phyloP scores from a whole-genome alignment of 495 filamentous ascomycete species.

The Aspergillus avenaceus region DNA sequence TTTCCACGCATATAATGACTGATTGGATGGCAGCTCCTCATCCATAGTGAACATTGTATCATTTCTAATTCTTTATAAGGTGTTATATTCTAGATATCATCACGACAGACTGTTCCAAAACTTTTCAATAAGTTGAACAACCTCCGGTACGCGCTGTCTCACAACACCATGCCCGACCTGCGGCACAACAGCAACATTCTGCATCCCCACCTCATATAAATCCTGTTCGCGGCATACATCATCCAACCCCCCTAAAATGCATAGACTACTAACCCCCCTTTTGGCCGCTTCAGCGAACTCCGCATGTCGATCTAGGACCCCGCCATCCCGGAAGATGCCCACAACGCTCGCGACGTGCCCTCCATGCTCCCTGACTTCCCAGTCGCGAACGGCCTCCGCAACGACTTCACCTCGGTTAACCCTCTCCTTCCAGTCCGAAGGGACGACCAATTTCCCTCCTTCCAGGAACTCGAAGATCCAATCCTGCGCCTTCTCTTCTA shows the following conservation, averaged over 20 bases:
- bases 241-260: slow-evolving; percentile 41
- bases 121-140: neutral
- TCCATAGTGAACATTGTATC: too few species aligned
- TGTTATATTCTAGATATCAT: too few species aligned
- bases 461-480: slow-evolving; percentile 34
- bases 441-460: slow-evolving; percentile 32
- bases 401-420: slow-evolving; percentile 38
- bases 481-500: slow-evolving; percentile 24
- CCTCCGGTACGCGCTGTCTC: slow-evolving; percentile 10
- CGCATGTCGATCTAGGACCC: slow-evolving; percentile 33
- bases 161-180: slow-evolving; percentile 37
- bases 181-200: slow-evolving; percentile 30
- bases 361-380: slow-evolving; percentile 38
- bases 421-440: slow-evolving; percentile 39
- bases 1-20: too few species aligned
- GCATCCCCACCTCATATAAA: slow-evolving; percentile 29
- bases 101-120: slow-evolving; percentile 39
- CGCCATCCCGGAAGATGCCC: slow-evolving; percentile 38
- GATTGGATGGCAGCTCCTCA: too few species aligned
- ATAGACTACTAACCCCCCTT: slow-evolving; percentile 20
- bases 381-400: slow-evolving; percentile 39
- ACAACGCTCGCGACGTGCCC: slow-evolving; percentile 41
- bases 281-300: slow-evolving; percentile 28
- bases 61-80: too few species aligned
- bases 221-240: slow-evolving; percentile 29